Conservation (phyloP, 331 rosid genomes). For the Stylosanthes scabra region DNA sequence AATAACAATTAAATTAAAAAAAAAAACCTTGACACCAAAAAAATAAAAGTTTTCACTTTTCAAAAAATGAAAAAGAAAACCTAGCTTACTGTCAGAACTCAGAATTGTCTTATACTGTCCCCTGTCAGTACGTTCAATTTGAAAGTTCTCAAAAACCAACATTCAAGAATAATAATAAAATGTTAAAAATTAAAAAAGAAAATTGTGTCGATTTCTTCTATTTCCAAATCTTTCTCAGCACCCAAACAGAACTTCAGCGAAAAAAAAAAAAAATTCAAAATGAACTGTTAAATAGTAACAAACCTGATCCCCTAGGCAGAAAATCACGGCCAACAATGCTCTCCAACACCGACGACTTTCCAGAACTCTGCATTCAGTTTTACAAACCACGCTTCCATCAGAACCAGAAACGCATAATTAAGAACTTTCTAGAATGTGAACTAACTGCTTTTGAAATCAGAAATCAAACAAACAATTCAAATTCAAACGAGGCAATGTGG, state of each 20-base stretch:
- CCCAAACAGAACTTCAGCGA: too few relatives aligned
- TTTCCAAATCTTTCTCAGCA: conserved; percentile 7
- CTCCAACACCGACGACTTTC: conserved; percentile 85
- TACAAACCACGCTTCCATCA: background rate
- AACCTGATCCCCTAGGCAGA: conserved; percentile 92
- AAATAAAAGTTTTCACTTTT: too few relatives aligned
- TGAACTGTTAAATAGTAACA: background rate
- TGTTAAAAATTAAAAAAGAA: background rate
- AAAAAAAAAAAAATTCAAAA: background rate
- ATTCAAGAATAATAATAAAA: background rate
- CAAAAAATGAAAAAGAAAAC: background rate
- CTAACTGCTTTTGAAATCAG: background rate
- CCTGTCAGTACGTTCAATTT: background rate
- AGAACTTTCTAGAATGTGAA: background rate
- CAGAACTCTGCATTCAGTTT: conserved; percentile 66
- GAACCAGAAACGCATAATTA: background rate
- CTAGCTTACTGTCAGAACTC: background rate
- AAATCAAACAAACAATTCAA: background rate
- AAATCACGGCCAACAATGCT: conserved; percentile 87
- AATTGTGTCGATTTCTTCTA: background rate
- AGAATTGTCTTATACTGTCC: background rate
- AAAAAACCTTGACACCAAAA: too few relatives aligned
- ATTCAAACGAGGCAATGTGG: background rate
- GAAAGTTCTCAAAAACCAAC: background rate
- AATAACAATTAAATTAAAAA: background rate